Base-by-base conservation (phyloP, 345 rosid species). In the Ceriops decandra region DNA sequence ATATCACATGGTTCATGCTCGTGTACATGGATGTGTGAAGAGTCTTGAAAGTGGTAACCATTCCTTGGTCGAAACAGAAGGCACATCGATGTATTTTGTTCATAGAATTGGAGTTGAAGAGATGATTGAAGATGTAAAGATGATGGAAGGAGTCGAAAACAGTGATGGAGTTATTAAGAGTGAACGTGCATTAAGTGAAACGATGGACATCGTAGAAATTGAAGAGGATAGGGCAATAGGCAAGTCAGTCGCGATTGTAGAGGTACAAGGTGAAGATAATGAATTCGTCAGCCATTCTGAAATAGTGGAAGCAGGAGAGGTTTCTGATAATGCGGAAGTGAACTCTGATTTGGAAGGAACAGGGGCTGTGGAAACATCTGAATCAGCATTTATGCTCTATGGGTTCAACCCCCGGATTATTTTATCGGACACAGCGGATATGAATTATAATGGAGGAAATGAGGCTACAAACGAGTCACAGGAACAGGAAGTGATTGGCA, bases 1-100 rank as follows among this genome's bases (percentile, higher is more conserved):
- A 26, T 76, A 33, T 71, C 32, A 59, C 16, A 63, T 60, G 66
- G n/a, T 78, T 52, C 71, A 76, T 20, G 69, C 76, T 69, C 36
- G 35, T 51, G 60, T 65, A 1, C 28, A 54, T 64, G 81, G 32
- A 15, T 58, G 58, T 30, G 46, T 63, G 20, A 52, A 67, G 68
- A 28, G 35, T 42, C 42, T 68, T 38, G 74, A 42, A 57, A 26
- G 27, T 58, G 66, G 71, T 22, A 47, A 36, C 3, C 31, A 57
- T 20, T 47, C 61, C 30, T 62, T 64, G 64, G 52, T 57, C 24
- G 46, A 32, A 57, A 49, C 13, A 22, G 42, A 66, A 49, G 53
- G 42, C 36, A 11, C 6, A 28, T 33, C 27, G 19, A 9, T 60
- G 68, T 68, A 57, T 60, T 57, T 58, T 3, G 5, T 52, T 47